Conservation (phyloP, 257 asterid genomes). For the Oldenlandia corymbosa region DNA sequence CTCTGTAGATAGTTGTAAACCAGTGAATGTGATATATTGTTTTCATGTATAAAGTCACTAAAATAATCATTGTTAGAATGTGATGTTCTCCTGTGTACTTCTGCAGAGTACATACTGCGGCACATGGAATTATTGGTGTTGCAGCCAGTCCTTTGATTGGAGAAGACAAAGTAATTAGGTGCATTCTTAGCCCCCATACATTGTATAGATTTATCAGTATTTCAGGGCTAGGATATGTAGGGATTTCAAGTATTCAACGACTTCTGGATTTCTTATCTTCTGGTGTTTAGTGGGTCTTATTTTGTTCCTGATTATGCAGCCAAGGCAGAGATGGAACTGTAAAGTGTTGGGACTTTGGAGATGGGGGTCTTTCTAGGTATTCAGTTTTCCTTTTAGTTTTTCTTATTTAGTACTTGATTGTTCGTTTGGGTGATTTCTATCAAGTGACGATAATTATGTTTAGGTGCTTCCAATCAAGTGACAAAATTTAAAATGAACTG, state of each 20-base stretch:
- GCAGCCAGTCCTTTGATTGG: conserved; percentile 43
- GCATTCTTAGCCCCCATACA: neutral
- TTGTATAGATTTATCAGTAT: neutral
- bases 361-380: conserved; percentile 56
- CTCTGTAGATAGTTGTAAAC: neutral
- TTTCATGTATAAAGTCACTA: neutral
- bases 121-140: conserved; percentile 80
- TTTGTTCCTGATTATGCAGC: conserved; percentile 22
- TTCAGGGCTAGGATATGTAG: neutral
- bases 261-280: conserved; percentile 6
- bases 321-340: conserved; percentile 95
- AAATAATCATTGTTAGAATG: neutral
- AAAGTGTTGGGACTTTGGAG: conserved; percentile 80
- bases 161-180: conserved; percentile 59
- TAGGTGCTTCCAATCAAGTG: too few relatives aligned
- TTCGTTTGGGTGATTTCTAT: neutral
- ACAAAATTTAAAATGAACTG: too few relatives aligned
- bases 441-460: too few relatives aligned
- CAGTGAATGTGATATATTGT: neutral
- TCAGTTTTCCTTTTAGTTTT: neutral
- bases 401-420: too few relatives aligned
- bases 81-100: conserved; percentile 5
- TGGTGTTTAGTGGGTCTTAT: conserved; percentile 7
- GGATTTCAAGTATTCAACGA: neutral
- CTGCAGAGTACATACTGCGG: conserved; percentile 73